Conservation (phyloP, 257 asterid species). For the Plectranthus barbatus region DNA sequence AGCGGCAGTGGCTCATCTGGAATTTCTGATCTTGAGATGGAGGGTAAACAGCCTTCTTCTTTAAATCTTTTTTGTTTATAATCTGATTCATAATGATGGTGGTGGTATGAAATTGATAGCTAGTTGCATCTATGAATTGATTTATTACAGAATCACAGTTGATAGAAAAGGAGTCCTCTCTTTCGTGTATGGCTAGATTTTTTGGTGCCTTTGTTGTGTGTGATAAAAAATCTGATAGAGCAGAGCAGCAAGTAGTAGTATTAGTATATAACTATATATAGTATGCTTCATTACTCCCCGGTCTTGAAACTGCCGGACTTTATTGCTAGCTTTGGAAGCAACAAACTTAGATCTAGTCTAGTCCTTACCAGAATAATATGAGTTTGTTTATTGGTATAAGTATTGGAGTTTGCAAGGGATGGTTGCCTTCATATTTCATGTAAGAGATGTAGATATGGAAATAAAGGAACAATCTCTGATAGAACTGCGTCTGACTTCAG, state of each 20-base stretch:
- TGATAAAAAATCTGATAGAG: not conserved
- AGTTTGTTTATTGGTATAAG: no score
- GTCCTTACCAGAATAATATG: no score
- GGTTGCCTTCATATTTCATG: not conserved
- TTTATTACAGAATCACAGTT: not conserved
- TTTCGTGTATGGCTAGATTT: not conserved
- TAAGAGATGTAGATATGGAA: not conserved
- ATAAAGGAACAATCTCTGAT: not conserved
- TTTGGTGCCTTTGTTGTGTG: not conserved
- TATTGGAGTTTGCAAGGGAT: no score
- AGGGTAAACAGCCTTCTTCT: constrained; percentile 31
- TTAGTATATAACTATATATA: not conserved
- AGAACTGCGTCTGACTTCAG: not conserved
- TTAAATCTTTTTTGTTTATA: no score
- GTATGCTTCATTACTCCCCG: not conserved
- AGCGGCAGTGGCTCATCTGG: constrained; percentile 53
- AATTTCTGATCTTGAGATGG: constrained; percentile 35
- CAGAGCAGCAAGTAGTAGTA: not conserved
- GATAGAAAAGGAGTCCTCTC: not conserved
- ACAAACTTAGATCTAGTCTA: no score
- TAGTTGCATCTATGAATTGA: not conserved
- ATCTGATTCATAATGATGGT: no score
- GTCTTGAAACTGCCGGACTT: no score
- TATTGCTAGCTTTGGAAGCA: no score
- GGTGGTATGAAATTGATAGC: not conserved